Base-by-base conservation (phyloP, 83 land plant genomes). In the Picea abies region DNA sequence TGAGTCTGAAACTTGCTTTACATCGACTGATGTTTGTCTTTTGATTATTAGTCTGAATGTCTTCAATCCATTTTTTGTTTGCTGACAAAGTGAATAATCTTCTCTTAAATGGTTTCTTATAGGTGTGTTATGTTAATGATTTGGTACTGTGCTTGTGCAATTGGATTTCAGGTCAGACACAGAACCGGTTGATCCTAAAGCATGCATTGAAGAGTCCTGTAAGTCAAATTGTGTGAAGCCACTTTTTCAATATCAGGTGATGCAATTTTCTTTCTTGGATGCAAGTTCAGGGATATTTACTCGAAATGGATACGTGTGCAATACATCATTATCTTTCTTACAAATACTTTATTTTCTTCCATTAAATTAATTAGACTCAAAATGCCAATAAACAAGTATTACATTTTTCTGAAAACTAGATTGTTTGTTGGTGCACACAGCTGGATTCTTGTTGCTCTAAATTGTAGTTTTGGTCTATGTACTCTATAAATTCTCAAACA, bases 181-280 rank as follows among this genome's bases (percentile, higher is more conserved):
- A 35, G 87, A 87, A 52, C 66, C 78, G 35, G 82, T 83, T 78
- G 92, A 90, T 82, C 92, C 63, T 23, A 88, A 86, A 83, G 44
- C 70, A 60, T 84, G 84, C 32, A 83, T 88, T 77, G 92, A 88
- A 78, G 92, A 90, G 14, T 20, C 79, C n/a, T 90, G 92, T 83
- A 85, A 90, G 84, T 86, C 92, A 52, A 88, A 85, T 49, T 88
- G 92, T 83, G 89, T 83, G 62, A 83, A 84, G 58, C 83, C 86
- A 26, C 63, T 82, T 14, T 64, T 81, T 82, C 86, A 76, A 15
- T 90, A 90, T 80, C 86, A 93, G 92, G 92, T 90, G 47, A 20
- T 44, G 41, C 72, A 69, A 11, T 32, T 32, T 32, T 69, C 19
- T 69, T 69, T 35, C 72, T 35, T 17, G 20, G 37, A 69, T 69